phyloP scores from a whole-genome alignment of 139 green algal genomes.

The Chlorella sp. region DNA sequence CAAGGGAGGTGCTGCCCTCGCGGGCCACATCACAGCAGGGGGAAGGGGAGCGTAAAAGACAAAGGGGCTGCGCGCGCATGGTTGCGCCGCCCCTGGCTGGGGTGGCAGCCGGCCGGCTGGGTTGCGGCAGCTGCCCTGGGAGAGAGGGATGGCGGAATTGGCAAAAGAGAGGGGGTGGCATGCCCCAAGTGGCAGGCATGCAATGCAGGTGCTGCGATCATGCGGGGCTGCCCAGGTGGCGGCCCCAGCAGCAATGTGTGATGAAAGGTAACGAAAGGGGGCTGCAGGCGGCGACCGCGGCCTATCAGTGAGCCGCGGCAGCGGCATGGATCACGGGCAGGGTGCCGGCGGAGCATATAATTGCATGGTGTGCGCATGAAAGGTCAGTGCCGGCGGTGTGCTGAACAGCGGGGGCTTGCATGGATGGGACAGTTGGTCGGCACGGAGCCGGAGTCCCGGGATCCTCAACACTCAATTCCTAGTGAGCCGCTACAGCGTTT shows the following conservation, averaged over 20 bases:
- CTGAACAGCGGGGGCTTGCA: background rate
- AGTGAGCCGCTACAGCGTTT: constrained; percentile 9
- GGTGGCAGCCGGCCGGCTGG: too few relatives aligned
- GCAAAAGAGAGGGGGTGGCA: too few relatives aligned
- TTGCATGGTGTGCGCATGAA: background rate
- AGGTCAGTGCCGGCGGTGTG: background rate
- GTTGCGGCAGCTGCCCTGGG: too few relatives aligned
- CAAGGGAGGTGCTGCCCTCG: too few relatives aligned
- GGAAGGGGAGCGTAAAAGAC: too few relatives aligned
- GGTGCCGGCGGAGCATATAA: background rate
- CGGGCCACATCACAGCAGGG: too few relatives aligned
- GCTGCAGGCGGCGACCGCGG: background rate
- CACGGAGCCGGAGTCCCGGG: background rate
- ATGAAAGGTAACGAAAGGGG: constrained; percentile 7
- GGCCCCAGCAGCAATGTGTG: background rate
- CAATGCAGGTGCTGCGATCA: background rate
- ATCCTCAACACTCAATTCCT: too few relatives aligned
- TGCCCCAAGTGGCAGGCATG: background rate
- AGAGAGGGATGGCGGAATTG: too few relatives aligned
- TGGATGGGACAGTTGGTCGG: background rate
- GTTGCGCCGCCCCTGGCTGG: too few relatives aligned
- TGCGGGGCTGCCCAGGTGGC: too few relatives aligned
- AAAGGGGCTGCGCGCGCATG: too few relatives aligned
- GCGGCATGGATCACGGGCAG: background rate
- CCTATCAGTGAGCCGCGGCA: background rate